These are phyloP conservation scores for Zopfochytrium polystomum DNA, from an alignment of 371 early-diverging fungal species.

Conservation along the genomic window DNA sequence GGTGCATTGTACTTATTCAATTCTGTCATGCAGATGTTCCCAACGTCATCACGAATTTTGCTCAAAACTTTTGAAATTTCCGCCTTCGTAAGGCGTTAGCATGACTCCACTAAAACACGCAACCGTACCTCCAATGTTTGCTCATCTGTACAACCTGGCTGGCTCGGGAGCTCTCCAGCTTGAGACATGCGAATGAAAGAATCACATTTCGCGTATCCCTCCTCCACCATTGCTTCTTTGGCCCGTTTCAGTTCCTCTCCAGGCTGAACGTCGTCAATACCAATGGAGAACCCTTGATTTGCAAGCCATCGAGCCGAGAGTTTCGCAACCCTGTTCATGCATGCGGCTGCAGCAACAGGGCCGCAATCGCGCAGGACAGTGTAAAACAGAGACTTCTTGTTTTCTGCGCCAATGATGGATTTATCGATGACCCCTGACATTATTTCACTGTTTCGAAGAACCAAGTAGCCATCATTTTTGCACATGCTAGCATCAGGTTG, in stretches of 20 bases:
- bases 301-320: conserved; percentile 89
- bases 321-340: conserved; percentile 95
- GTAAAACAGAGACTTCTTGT: conserved; percentile 92
- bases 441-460: conserved; percentile 89
- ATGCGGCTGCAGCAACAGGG: conserved; percentile 75
- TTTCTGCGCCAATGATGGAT: conserved; percentile 93
- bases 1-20: conserved; percentile 95
- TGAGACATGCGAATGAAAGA: conserved; percentile 73
- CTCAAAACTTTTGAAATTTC: conserved; percentile 88
- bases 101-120: no score
- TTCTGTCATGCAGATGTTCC: conserved; percentile 91
- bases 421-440: conserved; percentile 97
- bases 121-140: conserved; percentile 75
- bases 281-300: conserved; percentile 96
- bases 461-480: conserved; percentile 84
- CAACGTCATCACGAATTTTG: conserved; percentile 93
- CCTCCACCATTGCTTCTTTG: conserved; percentile 76
- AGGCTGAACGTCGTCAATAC: conserved; percentile 97
- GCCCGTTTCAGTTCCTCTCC: conserved; percentile 67
- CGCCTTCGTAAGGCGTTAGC: conserved; percentile 35
- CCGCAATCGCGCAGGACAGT: conserved; percentile 91
- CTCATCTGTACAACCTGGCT: conserved; percentile 87
- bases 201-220: conserved; percentile 84
- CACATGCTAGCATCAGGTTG: conserved; percentile 66
- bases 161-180: conserved; percentile 70